Evolutionary conservation across 108 stramenopile species (phyloP), one percentile per base, ranked within the genome.

Genomic region (Nitzschia putrida): DNA sequence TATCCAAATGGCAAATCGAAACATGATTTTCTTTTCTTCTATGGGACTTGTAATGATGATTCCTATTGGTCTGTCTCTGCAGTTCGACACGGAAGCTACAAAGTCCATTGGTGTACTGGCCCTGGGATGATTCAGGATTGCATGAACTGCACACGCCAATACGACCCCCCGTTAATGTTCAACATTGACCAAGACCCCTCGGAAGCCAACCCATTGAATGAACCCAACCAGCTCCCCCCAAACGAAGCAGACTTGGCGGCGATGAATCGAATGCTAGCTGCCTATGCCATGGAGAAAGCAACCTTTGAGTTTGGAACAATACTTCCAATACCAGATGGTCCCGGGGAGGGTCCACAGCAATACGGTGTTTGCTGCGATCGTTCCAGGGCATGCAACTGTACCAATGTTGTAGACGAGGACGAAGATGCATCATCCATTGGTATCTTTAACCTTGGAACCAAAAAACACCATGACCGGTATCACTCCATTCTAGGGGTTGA

Each of bases 341-440:
- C 57, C 11, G 61, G 61, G 8, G 80, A 81, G 65, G 80, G 72
- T 0, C 74, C 80, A 12, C 68, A 59, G 8, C 39, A 50, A 7
- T 81, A 81, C 49, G 80, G 75, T 13, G 64, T 81, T 26, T 81
- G 80, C 49, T 81, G 80, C 47, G 80, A 81, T 64, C 45, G 80
- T 39, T 55, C 72, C 5, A 53, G 42, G 47, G 50, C 60, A 8
- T 81, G 80, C 63, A 60, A 72, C 38, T 81, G 80, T 50, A 43
- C 18, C 18, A 18, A 42, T 8, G 26, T 34, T 8, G 2, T 8
- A 12, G 29, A 34, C 29, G 29, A 34, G 29, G 29, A 34, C 1
- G 29, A 34, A 34, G 44, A 18, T 2, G 43, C 14, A 14, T 44
- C 4, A 1, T 18, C 14, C 18, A 18, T 69, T 40, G 74, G 79